Base-by-base conservation (phyloP, 139 green algal species). In the Picochlorum sp. region DNA sequence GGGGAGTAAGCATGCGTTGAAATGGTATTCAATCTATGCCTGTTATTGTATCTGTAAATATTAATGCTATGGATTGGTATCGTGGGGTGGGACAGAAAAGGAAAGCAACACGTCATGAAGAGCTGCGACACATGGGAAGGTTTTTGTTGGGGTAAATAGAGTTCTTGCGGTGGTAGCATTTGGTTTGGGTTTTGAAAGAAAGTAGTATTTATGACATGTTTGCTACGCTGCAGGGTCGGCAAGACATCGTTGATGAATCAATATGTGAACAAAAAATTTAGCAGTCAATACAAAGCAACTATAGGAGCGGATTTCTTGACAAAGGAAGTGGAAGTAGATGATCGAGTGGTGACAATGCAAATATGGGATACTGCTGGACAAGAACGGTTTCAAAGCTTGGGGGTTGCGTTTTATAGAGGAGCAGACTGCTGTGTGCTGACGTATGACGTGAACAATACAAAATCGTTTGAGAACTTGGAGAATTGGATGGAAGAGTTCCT, bases 161-260 rank as follows among this genome's bases (percentile, higher is more conserved):
- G 31, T 9, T n/a, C 16, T 43, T 51, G 18, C 25, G 20, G n/a
- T 8, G 8, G 55, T 32, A 31, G 20, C 18, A 40, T 12, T 18
- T 64, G 24, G 33, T n/a, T n/a, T n/a, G n/a, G n/a, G n/a, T n/a
- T 41, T 8, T 61, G 25, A 16, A 5, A 20, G 8, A 47, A 47
- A 26, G 8, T 47, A 35, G 4, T 13, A 41, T 29, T 5, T 14
- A 16, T 26, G 7, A 16, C 22, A 13, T 10, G n/a, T 22, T 5
- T 33, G n/a, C 3, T 26, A 9, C 32, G 37, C 3, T 18, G 18
- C 71, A 95, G 89, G 6, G 91, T 98, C 3, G 91, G 91, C 7
- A 98, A 98, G 72, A 99, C 93, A 4, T 96, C 85, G 2, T 62
- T 99, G 31, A 99, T 99, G 93, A 96, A 98, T 67, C 88, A 97